Base-by-base conservation (phyloP, 208 protist genomes). In the Herpetomonas tarakana region DNA sequence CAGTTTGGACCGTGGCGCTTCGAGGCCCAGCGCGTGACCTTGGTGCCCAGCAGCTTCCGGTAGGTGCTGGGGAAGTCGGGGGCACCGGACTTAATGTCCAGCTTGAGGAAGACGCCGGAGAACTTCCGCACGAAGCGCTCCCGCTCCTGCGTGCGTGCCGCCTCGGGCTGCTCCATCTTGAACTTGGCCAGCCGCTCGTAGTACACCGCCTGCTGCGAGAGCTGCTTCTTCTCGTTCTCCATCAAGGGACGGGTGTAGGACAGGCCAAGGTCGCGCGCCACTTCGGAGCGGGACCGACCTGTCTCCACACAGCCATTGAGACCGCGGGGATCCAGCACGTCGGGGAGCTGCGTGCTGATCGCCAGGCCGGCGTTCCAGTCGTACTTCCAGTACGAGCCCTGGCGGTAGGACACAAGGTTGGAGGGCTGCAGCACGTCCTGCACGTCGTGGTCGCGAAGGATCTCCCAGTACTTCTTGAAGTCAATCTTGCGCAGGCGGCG, bases 271-370 rank as follows among this genome's bases (percentile, higher is more conserved):
- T 96, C 91, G 22, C 91, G 81, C 24, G 91, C 91, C 58, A 96
- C 91, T 62, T 96, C 91, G 0, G 83, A 87, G 14, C 87, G 91
- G 21, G 86, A 93, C 28, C 91, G 91, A 25, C 91, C 91, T 11
- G 91, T 96, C 74, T 96, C 91, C 12, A 96, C 91, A 49, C 91
- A 96, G 27, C 91, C 91, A 54, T 93, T 94, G 19, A 96, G 58
- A 9, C 91, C 91, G 35, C 87, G 84, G 3, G 91, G 87, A 57
- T 96, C 91, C 21, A 93, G 61, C 35, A 93, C 83, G 64, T 96
- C 91, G 3, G 83, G 67, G 3, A 96, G 63, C 53, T 92, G 78
- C 49, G 82, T 92, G 64, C 77, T 91, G 52, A 96, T 92, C n/a
- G 81, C 87, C 12, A 94, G 68, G 2, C 91, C 91, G 1, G 81